These are phyloP conservation scores for Butyriboletus loyo DNA, from an alignment of 768 basidiomycete genomes.

Conservation along the genomic window DNA sequence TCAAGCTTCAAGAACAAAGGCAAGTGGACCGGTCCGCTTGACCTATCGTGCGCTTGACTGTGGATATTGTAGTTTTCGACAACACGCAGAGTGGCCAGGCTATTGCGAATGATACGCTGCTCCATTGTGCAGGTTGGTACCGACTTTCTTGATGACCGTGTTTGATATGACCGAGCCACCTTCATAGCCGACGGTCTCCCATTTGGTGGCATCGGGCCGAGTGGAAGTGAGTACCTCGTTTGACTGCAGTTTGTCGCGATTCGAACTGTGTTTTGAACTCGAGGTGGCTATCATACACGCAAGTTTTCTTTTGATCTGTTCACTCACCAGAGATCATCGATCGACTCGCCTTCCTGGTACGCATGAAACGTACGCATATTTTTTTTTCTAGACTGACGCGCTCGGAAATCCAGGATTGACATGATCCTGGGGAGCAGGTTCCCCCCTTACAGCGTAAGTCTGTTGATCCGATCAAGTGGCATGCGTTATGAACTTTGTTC, in stretches of 20 bases:
- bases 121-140: conserved; percentile 55
- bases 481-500: not conserved
- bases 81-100: conserved; percentile 71
- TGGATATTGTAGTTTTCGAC: conserved; percentile 48
- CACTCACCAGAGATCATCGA: conserved; percentile 64
- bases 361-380: not conserved
- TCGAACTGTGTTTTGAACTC: not conserved
- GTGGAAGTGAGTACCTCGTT: conserved; percentile 55
- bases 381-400: not conserved
- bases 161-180: not conserved
- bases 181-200: conserved; percentile 57
- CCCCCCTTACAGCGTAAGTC: conserved; percentile 29
- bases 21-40: conserved; percentile 19
- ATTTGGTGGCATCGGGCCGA: conserved; percentile 70
- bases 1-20: conserved; percentile 59
- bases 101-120: conserved; percentile 63
- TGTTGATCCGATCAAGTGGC: not conserved
- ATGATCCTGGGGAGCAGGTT: conserved; percentile 25
- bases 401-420: conserved; percentile 19
- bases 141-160: not conserved
- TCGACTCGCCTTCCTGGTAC: conserved; percentile 40
- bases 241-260: not conserved
- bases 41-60: not conserved
- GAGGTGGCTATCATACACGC: conserved; percentile 68
- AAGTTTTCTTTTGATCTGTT: conserved; percentile 77